Evolutionary conservation across 345 rosid genomes (phyloP).

Genomic region (Eucalyptus virginea): DNA sequence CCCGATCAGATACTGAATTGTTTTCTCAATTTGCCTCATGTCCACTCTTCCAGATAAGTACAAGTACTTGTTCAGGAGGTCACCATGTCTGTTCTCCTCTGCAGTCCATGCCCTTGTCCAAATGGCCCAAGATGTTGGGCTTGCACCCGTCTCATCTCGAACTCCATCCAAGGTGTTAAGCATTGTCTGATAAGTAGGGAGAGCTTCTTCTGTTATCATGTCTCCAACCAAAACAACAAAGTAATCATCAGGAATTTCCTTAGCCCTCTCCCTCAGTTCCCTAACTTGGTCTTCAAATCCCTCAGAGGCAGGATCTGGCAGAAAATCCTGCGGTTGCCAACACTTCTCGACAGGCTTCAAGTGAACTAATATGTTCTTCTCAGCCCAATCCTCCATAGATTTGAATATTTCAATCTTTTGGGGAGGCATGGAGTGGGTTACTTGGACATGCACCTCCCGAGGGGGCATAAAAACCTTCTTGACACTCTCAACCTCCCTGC

Average conservation of each 20-base stretch:
- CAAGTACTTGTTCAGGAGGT: conserved; percentile 58
- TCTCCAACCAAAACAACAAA: conserved; percentile 80
- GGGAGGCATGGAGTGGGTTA: conserved; percentile 85
- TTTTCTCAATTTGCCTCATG: conserved; percentile 69
- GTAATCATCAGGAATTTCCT: conserved; percentile 85
- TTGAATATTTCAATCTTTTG: conserved; percentile 89
- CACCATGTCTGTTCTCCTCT: conserved; percentile 69
- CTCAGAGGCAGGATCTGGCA: conserved; percentile 75
- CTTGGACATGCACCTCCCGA: conserved; percentile 72
- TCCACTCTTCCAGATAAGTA: conserved; percentile 64
- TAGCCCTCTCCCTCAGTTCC: conserved; percentile 83
- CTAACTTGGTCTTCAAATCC: conserved; percentile 84
- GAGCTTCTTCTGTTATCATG: conserved; percentile 86
- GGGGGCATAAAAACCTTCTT: conserved; percentile 87
- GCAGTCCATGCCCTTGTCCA: conserved; percentile 77
- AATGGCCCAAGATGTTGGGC: conserved; percentile 62
- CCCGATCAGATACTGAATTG: conserved; percentile 60
- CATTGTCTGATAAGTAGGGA: conserved; percentile 80
- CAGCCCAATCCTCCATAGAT: conserved; percentile 89
- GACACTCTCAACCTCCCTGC: conserved; percentile 65
- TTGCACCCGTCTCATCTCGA: conserved; percentile 80
- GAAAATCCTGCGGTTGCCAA: conserved; percentile 96
- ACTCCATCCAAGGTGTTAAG: conserved; percentile 72
- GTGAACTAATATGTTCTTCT: conserved; percentile 46
- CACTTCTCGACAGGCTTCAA: conserved; percentile 90